Evolutionary conservation across 371 early-diverging fungal species (phyloP).

Genomic region (Rozella allomycis): DNA sequence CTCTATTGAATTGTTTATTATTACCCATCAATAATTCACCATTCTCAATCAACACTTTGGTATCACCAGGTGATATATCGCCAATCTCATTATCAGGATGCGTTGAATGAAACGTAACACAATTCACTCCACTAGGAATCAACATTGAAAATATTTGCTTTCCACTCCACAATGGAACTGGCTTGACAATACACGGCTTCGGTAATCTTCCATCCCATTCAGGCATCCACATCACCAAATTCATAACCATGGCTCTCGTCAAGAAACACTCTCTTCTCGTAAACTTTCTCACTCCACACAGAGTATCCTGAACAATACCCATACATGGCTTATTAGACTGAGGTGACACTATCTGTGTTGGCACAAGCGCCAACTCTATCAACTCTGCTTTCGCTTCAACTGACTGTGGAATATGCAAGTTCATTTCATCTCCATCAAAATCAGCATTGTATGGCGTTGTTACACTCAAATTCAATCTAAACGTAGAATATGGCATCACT

Average conservation of each 20-base stretch:
- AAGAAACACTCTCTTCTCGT: slow-evolving; percentile 88
- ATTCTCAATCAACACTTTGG: slow-evolving; percentile 77
- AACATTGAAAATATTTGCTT: slow-evolving; percentile 90
- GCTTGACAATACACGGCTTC: slow-evolving; percentile 82
- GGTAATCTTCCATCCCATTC: slow-evolving; percentile 89
- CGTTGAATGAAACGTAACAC: slow-evolving; percentile 44
- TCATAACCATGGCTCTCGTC: slow-evolving; percentile 76
- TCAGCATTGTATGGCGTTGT: slow-evolving; percentile 99
- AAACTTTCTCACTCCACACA: slow-evolving; percentile 89
- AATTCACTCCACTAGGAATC: slow-evolving; percentile 41
- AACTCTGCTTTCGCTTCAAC: slow-evolving; percentile 86
- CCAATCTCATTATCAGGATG: slow-evolving; percentile 61
- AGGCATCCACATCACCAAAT: slow-evolving; percentile 80
- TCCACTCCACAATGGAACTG: slow-evolving; percentile 93
- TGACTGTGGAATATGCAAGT: slow-evolving; percentile 97
- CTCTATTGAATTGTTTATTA: no score
- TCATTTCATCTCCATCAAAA: slow-evolving; percentile 99
- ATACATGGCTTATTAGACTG: slow-evolving; percentile 97
- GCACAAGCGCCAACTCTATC: slow-evolving; percentile 87
- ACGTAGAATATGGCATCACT: slow-evolving; percentile 97
- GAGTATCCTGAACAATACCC: slow-evolving; percentile 99
- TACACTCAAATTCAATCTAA: slow-evolving; percentile 94
- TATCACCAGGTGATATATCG: slow-evolving; percentile 69
- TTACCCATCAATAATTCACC: slow-evolving; percentile 65
- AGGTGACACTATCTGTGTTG: slow-evolving; percentile 93